Evolutionary conservation across 2,329 filamentous ascomycete genomes (phyloP).

Genomic region (Ascochyta lentis): DNA sequence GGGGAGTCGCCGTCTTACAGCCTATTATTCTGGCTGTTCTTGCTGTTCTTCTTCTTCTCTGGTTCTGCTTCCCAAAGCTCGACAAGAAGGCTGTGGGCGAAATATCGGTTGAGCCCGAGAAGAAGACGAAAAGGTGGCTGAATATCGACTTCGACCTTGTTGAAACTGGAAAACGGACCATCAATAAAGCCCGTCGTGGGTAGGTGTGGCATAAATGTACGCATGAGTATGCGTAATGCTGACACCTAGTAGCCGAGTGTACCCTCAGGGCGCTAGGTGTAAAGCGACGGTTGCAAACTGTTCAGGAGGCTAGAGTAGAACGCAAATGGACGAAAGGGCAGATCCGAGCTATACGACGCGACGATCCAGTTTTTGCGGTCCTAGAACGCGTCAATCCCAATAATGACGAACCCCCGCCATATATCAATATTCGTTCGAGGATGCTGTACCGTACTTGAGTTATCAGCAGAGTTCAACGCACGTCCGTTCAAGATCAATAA

Average conservation of each 20-base stretch:
- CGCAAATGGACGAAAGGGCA: slow-evolving; percentile 15
- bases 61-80: slow-evolving; percentile 48
- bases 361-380: slow-evolving; percentile 19
- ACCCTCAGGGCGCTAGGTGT: background rate
- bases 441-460: slow-evolving; percentile 9
- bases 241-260: background rate
- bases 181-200: slow-evolving; percentile 17
- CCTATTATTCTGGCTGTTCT: slow-evolving; percentile 63
- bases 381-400: slow-evolving; percentile 19
- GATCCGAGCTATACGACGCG: slow-evolving; percentile 13
- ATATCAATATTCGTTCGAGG: slow-evolving; percentile 17
- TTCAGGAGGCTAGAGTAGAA: slow-evolving; percentile 13
- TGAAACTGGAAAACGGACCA: slow-evolving; percentile 24
- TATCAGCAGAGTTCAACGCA: background rate
- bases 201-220: background rate
- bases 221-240: background rate
- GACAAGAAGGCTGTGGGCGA: slow-evolving; percentile 18
- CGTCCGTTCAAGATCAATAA: background rate
- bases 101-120: background rate
- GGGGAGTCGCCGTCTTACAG: slow-evolving; percentile 63
- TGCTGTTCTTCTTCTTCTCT: slow-evolving; percentile 56
- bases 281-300: slow-evolving; percentile 3
- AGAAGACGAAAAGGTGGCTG: slow-evolving; percentile 18
- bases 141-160: slow-evolving; percentile 32
- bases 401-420: slow-evolving; percentile 14